Conservation (phyloP, 345 rosid genomes). For the Rhodamnia argentea region DNA sequence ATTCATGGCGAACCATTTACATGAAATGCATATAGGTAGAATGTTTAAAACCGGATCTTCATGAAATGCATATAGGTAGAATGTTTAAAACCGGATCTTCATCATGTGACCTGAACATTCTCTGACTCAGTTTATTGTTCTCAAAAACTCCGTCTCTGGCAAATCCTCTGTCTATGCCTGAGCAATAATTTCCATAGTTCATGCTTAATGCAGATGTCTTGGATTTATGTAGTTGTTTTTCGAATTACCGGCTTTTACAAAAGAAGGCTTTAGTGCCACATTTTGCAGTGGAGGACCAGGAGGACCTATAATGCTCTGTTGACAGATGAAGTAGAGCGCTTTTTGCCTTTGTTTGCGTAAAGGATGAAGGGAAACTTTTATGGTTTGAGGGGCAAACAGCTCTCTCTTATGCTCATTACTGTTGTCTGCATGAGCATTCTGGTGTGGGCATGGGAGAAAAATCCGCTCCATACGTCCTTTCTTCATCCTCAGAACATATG, state of each 20-base stretch:
- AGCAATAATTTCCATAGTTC: background rate
- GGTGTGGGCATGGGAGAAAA: constrained; percentile 17
- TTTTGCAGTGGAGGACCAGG: background rate
- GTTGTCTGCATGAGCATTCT: constrained; percentile 7
- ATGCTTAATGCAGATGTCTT: background rate
- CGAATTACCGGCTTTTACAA: background rate
- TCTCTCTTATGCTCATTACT: constrained; percentile 8
- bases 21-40: background rate
- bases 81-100: background rate
- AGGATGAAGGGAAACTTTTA: constrained; percentile 13
- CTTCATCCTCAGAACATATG: constrained; percentile 1
- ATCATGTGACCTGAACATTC: background rate
- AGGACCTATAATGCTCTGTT: background rate
- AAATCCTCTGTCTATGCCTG: background rate
- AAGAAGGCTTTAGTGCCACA: background rate
- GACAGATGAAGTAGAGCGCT: background rate
- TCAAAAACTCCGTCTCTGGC: background rate
- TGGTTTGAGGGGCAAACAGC: constrained; percentile 7
- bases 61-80: background rate
- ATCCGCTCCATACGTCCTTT: constrained; percentile 2
- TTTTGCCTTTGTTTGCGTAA: background rate
- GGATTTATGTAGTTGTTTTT: background rate
- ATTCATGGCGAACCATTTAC: background rate
- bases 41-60: too few relatives aligned
- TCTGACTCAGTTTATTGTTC: background rate